These are phyloP conservation scores for Rhizophagus prolifer DNA, from an alignment of 192 early-diverging fungal genomes.

Conservation along the genomic window DNA sequence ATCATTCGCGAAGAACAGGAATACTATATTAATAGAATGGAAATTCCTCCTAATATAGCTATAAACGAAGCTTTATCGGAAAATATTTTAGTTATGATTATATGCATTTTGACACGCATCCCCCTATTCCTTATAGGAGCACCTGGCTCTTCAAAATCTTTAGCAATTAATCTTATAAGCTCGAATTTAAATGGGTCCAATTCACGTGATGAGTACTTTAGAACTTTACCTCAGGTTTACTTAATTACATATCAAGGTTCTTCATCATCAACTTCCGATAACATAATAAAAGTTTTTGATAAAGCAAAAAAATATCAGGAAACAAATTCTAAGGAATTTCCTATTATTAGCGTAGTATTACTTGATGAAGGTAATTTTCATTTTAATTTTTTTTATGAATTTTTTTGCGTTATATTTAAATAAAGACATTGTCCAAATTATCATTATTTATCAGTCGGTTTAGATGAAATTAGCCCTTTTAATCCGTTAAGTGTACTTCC, in stretches of 20 bases:
- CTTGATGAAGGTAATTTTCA: not conserved
- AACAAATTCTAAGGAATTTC: not conserved
- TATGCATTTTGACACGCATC: slow-evolving; percentile 25
- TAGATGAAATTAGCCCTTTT: slow-evolving; percentile 23
- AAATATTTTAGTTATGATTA: slow-evolving; percentile 23
- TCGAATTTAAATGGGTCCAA: slow-evolving; percentile 24
- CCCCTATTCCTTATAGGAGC: slow-evolving; percentile 27
- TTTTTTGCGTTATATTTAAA: too few relatives aligned
- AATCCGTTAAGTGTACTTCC: slow-evolving; percentile 31
- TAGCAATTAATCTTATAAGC: slow-evolving; percentile 24
- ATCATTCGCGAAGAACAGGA: slow-evolving; percentile 5
- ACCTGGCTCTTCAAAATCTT: slow-evolving; percentile 25
- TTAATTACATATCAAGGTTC: slow-evolving; percentile 28
- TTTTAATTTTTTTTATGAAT: too few relatives aligned
- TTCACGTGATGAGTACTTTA: slow-evolving; percentile 21
- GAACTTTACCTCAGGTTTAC: slow-evolving; percentile 20
- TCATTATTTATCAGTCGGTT: slow-evolving; percentile 12
- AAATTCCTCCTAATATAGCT: too few relatives aligned
- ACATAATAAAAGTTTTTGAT: slow-evolving; percentile 2
- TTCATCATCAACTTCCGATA: slow-evolving; percentile 24
- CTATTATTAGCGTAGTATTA: too few relatives aligned
- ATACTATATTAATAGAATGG: slow-evolving; percentile 14
- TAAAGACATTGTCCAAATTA: too few relatives aligned
- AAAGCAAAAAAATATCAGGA: slow-evolving; percentile 23
- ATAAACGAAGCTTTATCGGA: slow-evolving; percentile 19